Evolutionary conservation across 164 flowering plant species (phyloP), one percentile per base, ranked within the genome.

Genomic region (Stephania cephalantha): DNA sequence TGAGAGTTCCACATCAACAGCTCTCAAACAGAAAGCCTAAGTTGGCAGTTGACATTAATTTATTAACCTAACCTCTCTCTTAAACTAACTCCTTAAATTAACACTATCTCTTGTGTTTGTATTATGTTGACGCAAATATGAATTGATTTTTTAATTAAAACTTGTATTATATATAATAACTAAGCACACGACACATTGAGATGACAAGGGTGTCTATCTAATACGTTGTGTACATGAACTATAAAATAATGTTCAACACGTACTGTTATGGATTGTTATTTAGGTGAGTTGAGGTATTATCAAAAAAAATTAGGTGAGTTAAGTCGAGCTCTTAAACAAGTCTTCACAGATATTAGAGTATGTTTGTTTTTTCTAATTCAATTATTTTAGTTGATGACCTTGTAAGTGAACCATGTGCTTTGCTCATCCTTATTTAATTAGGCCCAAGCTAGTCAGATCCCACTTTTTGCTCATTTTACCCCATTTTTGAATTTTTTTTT

Each of bases 1-100:
- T 61, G 52, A 58, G 8, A 58, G 68, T 42, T 42, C 68, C 75
- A 73, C 68, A 35, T 58, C 22, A 73, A 61, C 75, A 61, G 74
- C 74, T 61, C 68, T 61, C 17, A 61, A 61, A 44, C 75, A 18
- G 50, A 61, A 61, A 73, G 12, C 73, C 63, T 71, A 73, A 70
- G 52, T 46, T 70, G 53, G 44, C 66, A 15, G 25, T 72, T 58
- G 29, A 9, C 17, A 61, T 29, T 73, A 61, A 35, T 61, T 61
- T 35, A 63, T 73, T 73, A 73, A 73, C 68, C 63, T 71, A 71
- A 64, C 18, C 46, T 20, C 66, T 18, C 46, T 20, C 55, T 46
- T 70, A 70, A 70, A 46, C 72, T 45, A 46, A 70, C 72, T 70
- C 72, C 50, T 45, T 18, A 70, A 4, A 29, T 6, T 29, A 71